Evolutionary conservation across 306 rosid species (phyloP), one percentile per base, ranked within the genome.

Genomic region (Medicago ruthenica): DNA sequence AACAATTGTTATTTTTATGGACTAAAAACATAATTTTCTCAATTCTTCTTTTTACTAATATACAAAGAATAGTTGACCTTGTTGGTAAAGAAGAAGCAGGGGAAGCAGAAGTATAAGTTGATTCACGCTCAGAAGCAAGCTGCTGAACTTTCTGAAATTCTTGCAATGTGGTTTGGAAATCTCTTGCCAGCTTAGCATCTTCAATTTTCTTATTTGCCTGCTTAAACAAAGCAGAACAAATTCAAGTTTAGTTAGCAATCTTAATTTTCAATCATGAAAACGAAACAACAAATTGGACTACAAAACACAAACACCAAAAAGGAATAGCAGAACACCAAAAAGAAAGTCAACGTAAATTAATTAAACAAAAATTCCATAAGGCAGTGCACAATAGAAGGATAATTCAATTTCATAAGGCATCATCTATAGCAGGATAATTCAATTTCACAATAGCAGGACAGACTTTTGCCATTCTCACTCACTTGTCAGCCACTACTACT

Each of bases 101-200:
- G 63, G 87, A 36, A 47, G 87, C 80, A 54, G 90, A 92, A 27
- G 80, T 71, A 74, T 85, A 91, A 76, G 85, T 76, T 5, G 89
- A 87, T 77, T 89, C 97, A 3, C 95, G 89, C 85, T 89, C 87
- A 36, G 92, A 87, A 73, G 95, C 89, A 83, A 91, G 91, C 54
- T 86, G 92, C 67, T 87, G 95, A 58, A 83, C 88, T 80, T 79
- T 91, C 87, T 91, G 97, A 57, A 89, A 91, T 53, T 91, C 91
- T 86, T 87, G 91, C 69, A 91, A 82, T 16, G 86, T 84, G 37
- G 86, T 87, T 76, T 91, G 94, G 73, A 91, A 91, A 85, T 91
- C 97, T 85, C 81, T 91, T 18, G 91, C 97, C 20, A 91, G 84
- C 81, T 89, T 91, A 36, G 95, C 97, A 86, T 91, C 91, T 80